phyloP scores from a whole-genome alignment of 495 filamentous ascomycete genomes.

The Aspergillus hancockii region DNA sequence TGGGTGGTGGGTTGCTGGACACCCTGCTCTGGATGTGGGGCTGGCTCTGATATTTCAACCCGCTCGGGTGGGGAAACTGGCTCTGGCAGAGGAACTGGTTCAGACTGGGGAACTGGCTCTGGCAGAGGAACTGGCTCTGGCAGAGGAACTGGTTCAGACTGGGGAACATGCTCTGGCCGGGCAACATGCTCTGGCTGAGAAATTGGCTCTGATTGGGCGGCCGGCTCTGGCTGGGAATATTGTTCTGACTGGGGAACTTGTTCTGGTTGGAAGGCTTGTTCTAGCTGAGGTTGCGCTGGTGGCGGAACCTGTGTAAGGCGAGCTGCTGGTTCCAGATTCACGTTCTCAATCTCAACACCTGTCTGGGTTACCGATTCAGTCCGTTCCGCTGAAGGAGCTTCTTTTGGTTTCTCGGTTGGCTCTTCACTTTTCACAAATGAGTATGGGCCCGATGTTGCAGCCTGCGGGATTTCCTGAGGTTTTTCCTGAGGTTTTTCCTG shows the following conservation, averaged over 20 bases:
- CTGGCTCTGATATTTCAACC: background rate
- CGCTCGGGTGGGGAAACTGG: background rate
- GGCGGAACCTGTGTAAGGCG: background rate
- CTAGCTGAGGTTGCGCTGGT: conserved; percentile 7
- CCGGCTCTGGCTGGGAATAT: background rate
- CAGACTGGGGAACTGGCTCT: background rate
- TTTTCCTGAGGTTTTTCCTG: background rate
- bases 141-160: background rate
- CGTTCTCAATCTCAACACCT: conserved; percentile 1
- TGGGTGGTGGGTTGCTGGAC: conserved; percentile 4
- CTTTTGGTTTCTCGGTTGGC: background rate
- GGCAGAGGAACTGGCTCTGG: background rate
- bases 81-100: background rate
- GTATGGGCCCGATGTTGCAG: background rate
- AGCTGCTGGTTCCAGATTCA: conserved; percentile 8
- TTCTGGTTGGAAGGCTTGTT: background rate
- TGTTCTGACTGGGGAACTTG: background rate
- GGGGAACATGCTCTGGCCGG: too few relatives aligned
- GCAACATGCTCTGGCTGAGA: background rate
- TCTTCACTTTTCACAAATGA: background rate
- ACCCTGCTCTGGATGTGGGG: background rate
- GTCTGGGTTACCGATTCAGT: background rate
- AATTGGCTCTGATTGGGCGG: background rate
- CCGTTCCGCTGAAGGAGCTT: background rate
- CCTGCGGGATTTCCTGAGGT: background rate